These are phyloP conservation scores for Bruguiera hainesii DNA, from an alignment of 441 rosid genomes.

Conservation along the genomic window DNA sequence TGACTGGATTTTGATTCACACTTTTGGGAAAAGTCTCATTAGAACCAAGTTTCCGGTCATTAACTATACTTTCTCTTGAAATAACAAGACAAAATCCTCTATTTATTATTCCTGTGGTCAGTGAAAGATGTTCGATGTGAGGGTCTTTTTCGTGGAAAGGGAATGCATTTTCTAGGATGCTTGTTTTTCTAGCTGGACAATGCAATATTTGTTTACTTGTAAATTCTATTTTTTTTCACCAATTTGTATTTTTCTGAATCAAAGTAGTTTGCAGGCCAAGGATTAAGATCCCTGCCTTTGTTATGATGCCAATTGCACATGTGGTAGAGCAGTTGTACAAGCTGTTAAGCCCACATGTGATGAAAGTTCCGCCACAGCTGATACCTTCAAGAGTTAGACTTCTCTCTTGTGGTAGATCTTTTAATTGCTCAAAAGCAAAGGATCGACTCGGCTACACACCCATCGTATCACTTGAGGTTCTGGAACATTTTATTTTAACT, in stretches of 20 bases:
- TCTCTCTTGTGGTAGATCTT: slow-evolving; percentile 77
- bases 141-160: no score
- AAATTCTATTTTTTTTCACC: background rate
- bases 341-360: slow-evolving; percentile 74
- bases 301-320: slow-evolving; percentile 85
- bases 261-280: slow-evolving; percentile 63
- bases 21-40: no score
- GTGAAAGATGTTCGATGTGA: no score
- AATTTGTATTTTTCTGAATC: slow-evolving; percentile 23
- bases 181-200: background rate
- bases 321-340: slow-evolving; percentile 62
- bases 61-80: no score
- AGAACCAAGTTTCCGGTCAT: no score
- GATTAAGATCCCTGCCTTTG: slow-evolving; percentile 72
- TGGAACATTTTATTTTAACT: background rate
- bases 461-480: slow-evolving; percentile 75
- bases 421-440: slow-evolving; percentile 73
- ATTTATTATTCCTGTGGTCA: no score
- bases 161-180: background rate
- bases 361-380: slow-evolving; percentile 93
- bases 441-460: slow-evolving; percentile 77
- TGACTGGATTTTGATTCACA: no score
- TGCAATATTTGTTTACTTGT: slow-evolving; percentile 1
- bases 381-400: slow-evolving; percentile 92
- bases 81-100: no score